phyloP scores from a whole-genome alignment of 768 basidiomycete species.

The Kwoniella shandongensis region DNA sequence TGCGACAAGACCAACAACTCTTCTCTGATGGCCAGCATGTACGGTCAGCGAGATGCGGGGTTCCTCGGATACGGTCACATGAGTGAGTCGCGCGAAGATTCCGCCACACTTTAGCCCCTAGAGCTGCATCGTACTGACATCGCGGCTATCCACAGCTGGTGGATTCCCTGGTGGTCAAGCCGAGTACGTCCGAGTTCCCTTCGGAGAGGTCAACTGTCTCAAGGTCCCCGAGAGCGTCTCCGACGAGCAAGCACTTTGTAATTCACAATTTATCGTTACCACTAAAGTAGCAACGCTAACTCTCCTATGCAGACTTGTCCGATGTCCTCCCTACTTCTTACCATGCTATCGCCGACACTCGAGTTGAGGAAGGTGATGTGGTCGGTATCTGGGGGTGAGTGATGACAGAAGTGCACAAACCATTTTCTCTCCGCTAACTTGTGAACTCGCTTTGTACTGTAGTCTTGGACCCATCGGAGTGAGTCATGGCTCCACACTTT shows the following conservation, averaged over 20 bases:
- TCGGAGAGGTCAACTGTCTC: slow-evolving; percentile 68
- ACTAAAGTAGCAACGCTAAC: slow-evolving; percentile 3
- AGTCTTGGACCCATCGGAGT: slow-evolving; percentile 65
- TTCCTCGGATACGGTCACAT: slow-evolving; percentile 58
- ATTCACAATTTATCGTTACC: slow-evolving; percentile 7
- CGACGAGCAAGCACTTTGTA: slow-evolving; percentile 48
- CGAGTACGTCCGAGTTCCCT: slow-evolving; percentile 66
- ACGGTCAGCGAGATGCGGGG: slow-evolving; percentile 63
- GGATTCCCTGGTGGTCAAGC: slow-evolving; percentile 76
- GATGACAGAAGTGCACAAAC: too few species aligned
- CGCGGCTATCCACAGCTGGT: slow-evolving; percentile 23
- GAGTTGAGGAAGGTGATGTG: slow-evolving; percentile 68
- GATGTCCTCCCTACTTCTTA: slow-evolving; percentile 69
- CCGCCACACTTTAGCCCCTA: neutral
- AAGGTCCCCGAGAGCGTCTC: slow-evolving; percentile 66
- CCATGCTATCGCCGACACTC: slow-evolving; percentile 71
- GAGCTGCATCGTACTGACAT: neutral
- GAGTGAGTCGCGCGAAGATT: slow-evolving; percentile 22
- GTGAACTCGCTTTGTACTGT: neutral
- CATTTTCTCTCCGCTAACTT: too few species aligned
- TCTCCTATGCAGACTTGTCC: slow-evolving; percentile 48
- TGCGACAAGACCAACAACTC: slow-evolving; percentile 73
- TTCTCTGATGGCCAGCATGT: slow-evolving; percentile 55
- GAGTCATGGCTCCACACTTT: slow-evolving; percentile 35
- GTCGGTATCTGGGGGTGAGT: slow-evolving; percentile 68